phyloP scores from a whole-genome alignment of 768 basidiomycete genomes.

The Mycena rosella region DNA sequence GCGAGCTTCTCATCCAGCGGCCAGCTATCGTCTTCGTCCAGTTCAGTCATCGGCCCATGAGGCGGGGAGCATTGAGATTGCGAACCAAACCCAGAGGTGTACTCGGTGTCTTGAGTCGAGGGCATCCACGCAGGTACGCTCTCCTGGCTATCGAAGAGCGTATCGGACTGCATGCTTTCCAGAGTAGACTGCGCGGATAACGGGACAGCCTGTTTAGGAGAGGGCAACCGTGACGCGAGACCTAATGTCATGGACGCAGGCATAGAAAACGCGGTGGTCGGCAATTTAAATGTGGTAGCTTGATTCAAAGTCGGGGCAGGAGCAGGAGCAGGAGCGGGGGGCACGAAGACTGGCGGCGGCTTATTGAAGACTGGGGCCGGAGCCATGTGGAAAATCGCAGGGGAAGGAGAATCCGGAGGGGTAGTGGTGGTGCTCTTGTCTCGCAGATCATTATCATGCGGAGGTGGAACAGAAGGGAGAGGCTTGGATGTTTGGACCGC shows the following conservation, averaged over 20 bases:
- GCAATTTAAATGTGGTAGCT: constrained; percentile 51
- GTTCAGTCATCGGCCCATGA: constrained; percentile 41
- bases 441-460: not conserved
- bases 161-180: constrained; percentile 65
- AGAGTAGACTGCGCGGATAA: constrained; percentile 68
- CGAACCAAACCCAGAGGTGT: constrained; percentile 52
- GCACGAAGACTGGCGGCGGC: constrained; percentile 63
- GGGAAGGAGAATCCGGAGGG: constrained; percentile 68
- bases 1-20: constrained; percentile 70
- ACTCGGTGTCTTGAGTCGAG: constrained; percentile 71
- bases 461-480: constrained; percentile 11
- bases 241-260: constrained; percentile 62
- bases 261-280: constrained; percentile 55
- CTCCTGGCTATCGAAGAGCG: constrained; percentile 62
- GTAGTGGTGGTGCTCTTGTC: constrained; percentile 65
- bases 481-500: not conserved
- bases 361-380: constrained; percentile 72
- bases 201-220: constrained; percentile 44
- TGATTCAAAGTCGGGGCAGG: constrained; percentile 48
- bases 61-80: constrained; percentile 49
- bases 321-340: constrained; percentile 50
- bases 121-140: constrained; percentile 67
- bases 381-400: constrained; percentile 49
- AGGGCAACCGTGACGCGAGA: constrained; percentile 50
- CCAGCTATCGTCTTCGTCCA: constrained; percentile 82